Percentiles rank a stretch among this genome's conserved stretches.
Evolutionary conservation across 495 filamentous ascomycete species (phyloP).

Genomic region (Penicillium arizonense): DNA sequence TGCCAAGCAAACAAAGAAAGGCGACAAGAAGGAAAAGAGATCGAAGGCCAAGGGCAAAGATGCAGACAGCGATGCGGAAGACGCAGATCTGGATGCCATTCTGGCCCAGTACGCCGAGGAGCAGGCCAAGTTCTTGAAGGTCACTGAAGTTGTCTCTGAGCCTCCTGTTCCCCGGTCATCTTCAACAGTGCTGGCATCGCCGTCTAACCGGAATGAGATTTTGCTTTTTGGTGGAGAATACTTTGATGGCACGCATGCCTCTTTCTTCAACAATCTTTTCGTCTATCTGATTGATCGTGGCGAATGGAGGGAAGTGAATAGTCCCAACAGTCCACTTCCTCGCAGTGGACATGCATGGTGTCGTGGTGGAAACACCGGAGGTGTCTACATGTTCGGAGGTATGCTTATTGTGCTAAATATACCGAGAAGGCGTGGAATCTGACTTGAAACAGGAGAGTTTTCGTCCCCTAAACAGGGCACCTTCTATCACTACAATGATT

Average conservation of each 20-base stretch:
- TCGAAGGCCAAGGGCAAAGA: constrained; percentile 56
- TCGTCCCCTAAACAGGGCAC: constrained; percentile 92
- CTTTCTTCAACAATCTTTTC: constrained; percentile 73
- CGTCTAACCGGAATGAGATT: constrained; percentile 83
- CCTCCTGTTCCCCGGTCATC: constrained; percentile 79
- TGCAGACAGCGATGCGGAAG: constrained; percentile 80
- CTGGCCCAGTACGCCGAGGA: constrained; percentile 80
- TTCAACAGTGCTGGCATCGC: constrained; percentile 76
- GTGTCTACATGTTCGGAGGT: constrained; percentile 89
- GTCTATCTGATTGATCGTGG: constrained; percentile 84
- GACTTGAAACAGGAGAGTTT: constrained; percentile 45
- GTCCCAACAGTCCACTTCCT: constrained; percentile 87
- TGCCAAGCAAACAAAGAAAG: constrained; percentile 59
- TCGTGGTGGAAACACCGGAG: constrained; percentile 79
- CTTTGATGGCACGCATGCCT: constrained; percentile 61
- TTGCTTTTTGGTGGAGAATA: constrained; percentile 85
- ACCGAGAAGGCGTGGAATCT: constrained; percentile 35
- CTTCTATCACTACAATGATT: constrained; percentile 99
- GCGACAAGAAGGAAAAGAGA: constrained; percentile 73
- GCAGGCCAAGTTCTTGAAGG: constrained; percentile 90
- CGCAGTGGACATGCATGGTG: constrained; percentile 92
- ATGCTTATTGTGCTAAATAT: constrained; percentile 8
- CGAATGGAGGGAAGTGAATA: constrained; percentile 85
- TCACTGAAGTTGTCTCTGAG: constrained; percentile 75
- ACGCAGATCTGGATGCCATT: constrained; percentile 96